A percentile compares a stretch with the other conserved stretches of the same genome.
Conservation (phyloP, 208 protist genomes). For the Crithidia fasciculata region DNA sequence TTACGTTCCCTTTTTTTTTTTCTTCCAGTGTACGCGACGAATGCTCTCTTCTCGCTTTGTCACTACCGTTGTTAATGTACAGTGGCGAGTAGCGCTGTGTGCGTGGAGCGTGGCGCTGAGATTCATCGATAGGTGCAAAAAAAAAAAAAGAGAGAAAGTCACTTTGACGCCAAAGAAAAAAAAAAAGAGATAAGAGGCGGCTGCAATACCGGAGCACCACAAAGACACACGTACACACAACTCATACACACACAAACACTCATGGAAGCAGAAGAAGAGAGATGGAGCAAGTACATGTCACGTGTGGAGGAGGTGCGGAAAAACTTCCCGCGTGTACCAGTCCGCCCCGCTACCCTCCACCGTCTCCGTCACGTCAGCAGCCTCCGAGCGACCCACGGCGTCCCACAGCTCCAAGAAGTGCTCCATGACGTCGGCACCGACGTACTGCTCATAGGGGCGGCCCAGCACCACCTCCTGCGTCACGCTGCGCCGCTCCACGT, state of each 20-base stretch:
- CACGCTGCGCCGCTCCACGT: constrained; percentile 53
- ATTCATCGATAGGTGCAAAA: too few species aligned
- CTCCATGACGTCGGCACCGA: constrained; percentile 47
- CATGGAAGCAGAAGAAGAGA: constrained; percentile 4
- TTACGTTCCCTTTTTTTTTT: too few species aligned
- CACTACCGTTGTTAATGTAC: too few species aligned
- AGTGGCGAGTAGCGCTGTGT: too few species aligned
- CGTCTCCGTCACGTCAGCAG: constrained; percentile 13
- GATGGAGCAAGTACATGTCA: background rate
- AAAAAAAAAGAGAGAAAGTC: too few species aligned
- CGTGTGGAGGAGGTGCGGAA: constrained; percentile 39
- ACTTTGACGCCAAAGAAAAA: too few species aligned
- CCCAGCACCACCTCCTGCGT: constrained; percentile 62
- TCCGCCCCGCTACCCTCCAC: constrained; percentile 17
- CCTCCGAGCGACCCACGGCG: constrained; percentile 1
- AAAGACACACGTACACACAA: too few species aligned
- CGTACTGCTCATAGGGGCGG: constrained; percentile 63
- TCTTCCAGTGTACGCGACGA: too few species aligned
- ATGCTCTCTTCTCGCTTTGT: too few species aligned
- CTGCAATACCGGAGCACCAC: background rate
- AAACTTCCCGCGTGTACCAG: constrained; percentile 47
- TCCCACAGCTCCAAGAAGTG: constrained; percentile 48
- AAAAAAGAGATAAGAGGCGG: background rate
- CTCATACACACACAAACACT: too few species aligned
- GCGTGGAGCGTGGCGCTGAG: too few species aligned